These are phyloP conservation scores for Spatholobus suberectus DNA, from an alignment of 306 rosid genomes.

Conservation along the genomic window DNA sequence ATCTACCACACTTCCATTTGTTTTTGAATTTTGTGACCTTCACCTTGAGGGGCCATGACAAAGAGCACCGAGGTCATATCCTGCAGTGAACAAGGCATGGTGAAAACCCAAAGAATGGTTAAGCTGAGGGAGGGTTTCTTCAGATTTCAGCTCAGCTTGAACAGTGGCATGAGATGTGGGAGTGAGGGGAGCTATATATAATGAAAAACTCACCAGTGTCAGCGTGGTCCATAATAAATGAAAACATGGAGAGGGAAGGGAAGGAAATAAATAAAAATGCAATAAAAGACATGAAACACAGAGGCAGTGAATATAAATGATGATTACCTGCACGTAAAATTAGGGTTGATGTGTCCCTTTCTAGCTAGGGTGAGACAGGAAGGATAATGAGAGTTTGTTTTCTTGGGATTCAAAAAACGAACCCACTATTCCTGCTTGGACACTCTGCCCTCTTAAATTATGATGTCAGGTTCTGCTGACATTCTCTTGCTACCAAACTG, in stretches of 20 bases:
- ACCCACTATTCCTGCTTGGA: constrained; percentile 43
- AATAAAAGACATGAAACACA: constrained; percentile 46
- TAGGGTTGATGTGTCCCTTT: constrained; percentile 71
- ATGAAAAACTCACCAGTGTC: constrained; percentile 8
- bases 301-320: constrained; percentile 53
- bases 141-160: constrained; percentile 22
- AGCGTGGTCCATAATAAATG: constrained; percentile 26
- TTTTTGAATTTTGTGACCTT: background rate
- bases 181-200: constrained; percentile 46
- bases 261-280: constrained; percentile 22
- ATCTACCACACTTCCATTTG: constrained; percentile 27
- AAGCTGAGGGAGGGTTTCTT: background rate
- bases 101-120: background rate
- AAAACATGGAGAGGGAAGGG: background rate
- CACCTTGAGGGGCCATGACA: constrained; percentile 24
- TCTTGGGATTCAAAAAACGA: constrained; percentile 74
- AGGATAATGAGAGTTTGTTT: constrained; percentile 73
- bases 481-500: constrained; percentile 46
- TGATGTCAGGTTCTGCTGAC: constrained; percentile 42
- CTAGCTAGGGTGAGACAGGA: constrained; percentile 60
- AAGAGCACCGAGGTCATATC: background rate
- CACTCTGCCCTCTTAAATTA: constrained; percentile 36
- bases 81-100: background rate
- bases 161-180: constrained; percentile 40
- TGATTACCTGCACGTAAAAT: constrained; percentile 60